These are phyloP conservation scores for Nakaseomyces bracarensis DNA, from an alignment of 1,139 yeast genomes.

Conservation along the genomic window DNA sequence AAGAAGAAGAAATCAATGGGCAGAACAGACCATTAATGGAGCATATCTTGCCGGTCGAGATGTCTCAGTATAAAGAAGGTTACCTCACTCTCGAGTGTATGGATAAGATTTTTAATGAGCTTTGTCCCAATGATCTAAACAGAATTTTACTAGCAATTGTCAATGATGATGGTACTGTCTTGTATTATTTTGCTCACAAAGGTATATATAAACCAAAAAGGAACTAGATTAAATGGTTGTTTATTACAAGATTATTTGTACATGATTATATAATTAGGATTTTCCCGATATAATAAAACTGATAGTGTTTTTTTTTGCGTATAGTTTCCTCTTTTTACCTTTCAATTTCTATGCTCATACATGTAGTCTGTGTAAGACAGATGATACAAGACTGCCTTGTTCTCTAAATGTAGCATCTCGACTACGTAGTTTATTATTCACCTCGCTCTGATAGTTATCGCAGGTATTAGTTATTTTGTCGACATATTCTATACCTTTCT, in stretches of 20 bases:
- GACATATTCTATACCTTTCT: slow-evolving; percentile 12
- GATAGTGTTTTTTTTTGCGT: too few relatives aligned
- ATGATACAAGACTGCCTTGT: slow-evolving; percentile 22
- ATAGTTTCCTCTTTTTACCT: too few relatives aligned
- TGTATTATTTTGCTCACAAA: slow-evolving; percentile 56
- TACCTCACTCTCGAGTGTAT: slow-evolving; percentile 33
- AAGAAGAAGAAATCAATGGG: slow-evolving; percentile 12
- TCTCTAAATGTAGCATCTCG: slow-evolving; percentile 20
- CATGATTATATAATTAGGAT: background rate
- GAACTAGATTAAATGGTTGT: slow-evolving; percentile 16
- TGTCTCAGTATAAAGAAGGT: slow-evolving; percentile 21
- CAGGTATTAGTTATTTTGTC: slow-evolving; percentile 8
- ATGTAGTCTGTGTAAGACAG: slow-evolving; percentile 10
- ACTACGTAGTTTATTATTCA: background rate
- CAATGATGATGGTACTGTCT: slow-evolving; percentile 59
- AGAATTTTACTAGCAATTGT: slow-evolving; percentile 48
- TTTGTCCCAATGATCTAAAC: slow-evolving; percentile 20
- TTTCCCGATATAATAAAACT: too few relatives aligned
- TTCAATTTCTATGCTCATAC: too few relatives aligned
- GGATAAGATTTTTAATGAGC: slow-evolving; percentile 23
- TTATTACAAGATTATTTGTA: background rate
- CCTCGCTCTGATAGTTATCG: slow-evolving; percentile 6
- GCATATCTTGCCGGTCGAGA: slow-evolving; percentile 32
- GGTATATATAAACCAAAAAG: slow-evolving; percentile 57
- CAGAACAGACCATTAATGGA: slow-evolving; percentile 10